These are phyloP conservation scores for Barnettozyma salicaria DNA, from an alignment of 805 yeast species.

Conservation along the genomic window DNA sequence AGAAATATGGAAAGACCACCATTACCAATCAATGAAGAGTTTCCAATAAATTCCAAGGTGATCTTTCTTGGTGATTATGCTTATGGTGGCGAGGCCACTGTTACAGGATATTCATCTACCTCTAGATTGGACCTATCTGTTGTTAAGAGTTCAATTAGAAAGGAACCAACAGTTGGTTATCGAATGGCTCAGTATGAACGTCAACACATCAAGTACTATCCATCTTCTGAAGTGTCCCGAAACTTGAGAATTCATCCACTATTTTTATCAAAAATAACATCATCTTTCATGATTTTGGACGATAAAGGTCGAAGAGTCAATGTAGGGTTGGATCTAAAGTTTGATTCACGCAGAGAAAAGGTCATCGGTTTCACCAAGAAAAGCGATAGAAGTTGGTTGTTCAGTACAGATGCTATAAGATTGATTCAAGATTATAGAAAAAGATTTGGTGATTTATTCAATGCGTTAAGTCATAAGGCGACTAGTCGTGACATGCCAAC, in stretches of 20 bases:
- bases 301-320: conserved; percentile 48
- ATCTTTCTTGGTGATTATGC: conserved; percentile 82
- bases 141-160: conserved; percentile 36
- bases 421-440: conserved; percentile 55
- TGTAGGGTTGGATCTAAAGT: conserved; percentile 80
- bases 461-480: conserved; percentile 28
- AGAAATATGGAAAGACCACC: conserved; percentile 72
- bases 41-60: conserved; percentile 64
- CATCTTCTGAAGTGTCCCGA: conserved; percentile 60
- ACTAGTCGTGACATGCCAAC: conserved; percentile 27
- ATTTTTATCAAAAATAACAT: conserved; percentile 71
- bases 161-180: conserved; percentile 64
- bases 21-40: conserved; percentile 73
- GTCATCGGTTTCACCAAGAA: conserved; percentile 83
- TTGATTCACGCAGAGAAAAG: conserved; percentile 70
- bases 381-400: conserved; percentile 70
- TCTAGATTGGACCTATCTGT: conserved; percentile 48
- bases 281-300: conserved; percentile 58
- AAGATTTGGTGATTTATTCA: conserved; percentile 59
- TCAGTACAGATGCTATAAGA: conserved; percentile 64
- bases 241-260: conserved; percentile 51
- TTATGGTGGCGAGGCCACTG: conserved; percentile 73
- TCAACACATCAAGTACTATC: conserved; percentile 50
- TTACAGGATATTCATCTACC: conserved; percentile 51
- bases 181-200: conserved; percentile 53